Evolutionary conservation across 2,329 filamentous ascomycete species (phyloP).

Genomic region (Penicillium sp.): DNA sequence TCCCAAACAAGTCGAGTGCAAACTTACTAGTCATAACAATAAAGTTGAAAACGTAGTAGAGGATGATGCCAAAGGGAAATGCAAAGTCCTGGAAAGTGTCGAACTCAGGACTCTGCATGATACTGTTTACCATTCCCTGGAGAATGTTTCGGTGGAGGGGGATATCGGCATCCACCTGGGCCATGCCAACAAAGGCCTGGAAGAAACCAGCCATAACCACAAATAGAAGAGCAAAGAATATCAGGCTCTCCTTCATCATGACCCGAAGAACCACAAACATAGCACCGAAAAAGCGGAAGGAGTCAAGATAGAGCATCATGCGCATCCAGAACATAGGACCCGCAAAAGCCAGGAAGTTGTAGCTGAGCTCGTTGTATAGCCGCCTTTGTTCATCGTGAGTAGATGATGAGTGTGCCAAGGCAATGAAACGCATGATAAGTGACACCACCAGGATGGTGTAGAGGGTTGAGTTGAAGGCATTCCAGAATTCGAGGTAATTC

Average conservation of each 20-base stretch:
- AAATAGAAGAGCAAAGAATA: conserved; percentile 88
- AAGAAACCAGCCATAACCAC: conserved; percentile 79
- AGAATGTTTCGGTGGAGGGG: conserved; percentile 45
- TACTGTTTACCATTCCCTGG: conserved; percentile 73
- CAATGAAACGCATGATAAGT: conserved; percentile 75
- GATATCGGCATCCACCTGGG: conserved; percentile 72
- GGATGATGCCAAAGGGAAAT: conserved; percentile 86
- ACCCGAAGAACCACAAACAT: conserved; percentile 97
- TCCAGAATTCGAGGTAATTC: conserved; percentile 94
- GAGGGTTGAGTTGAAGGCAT: conserved; percentile 83
- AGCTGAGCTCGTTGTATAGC: conserved; percentile 76
- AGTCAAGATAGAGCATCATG: conserved; percentile 87
- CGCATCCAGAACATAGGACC: conserved; percentile 98
- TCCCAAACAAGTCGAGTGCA: neutral
- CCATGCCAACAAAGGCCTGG: conserved; percentile 90
- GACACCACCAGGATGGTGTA: conserved; percentile 78
- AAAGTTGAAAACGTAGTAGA: conserved; percentile 98
- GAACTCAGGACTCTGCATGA: conserved; percentile 93
- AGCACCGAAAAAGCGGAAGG: conserved; percentile 90
- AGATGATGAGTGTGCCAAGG: conserved; percentile 62
- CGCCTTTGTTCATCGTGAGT: conserved; percentile 52
- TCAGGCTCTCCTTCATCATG: conserved; percentile 91
- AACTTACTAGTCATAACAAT: conserved; percentile 76
- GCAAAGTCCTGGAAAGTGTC: conserved; percentile 84
- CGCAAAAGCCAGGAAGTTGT: conserved; percentile 90